phyloP scores from a whole-genome alignment of 164 flowering plant genomes.

The Kalanchoe fedtschenkoi region DNA sequence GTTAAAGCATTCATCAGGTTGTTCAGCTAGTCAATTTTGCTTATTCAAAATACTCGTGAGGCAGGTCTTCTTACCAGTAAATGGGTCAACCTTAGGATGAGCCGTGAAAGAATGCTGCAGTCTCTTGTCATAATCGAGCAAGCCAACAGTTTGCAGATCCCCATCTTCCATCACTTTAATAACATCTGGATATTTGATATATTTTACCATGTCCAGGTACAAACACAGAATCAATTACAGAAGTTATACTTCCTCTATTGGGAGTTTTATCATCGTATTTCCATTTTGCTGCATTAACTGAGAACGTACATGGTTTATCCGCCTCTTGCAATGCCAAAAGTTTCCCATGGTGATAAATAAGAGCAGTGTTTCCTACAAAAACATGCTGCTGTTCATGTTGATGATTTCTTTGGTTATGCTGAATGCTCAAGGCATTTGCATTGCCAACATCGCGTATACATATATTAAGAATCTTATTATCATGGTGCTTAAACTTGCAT shows the following conservation, averaged over 20 bases:
- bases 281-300: background rate
- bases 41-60: background rate
- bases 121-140: constrained; percentile 95
- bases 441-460: too few species aligned
- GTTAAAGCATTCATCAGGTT: background rate
- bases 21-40: background rate
- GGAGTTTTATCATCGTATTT: background rate
- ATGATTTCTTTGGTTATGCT: too few species aligned
- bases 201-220: background rate
- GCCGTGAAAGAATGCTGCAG: constrained; percentile 85
- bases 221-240: background rate
- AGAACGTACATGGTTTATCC: constrained; percentile 83
- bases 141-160: constrained; percentile 87
- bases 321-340: constrained; percentile 79
- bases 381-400: background rate
- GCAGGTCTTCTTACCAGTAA: constrained; percentile 50
- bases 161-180: constrained; percentile 90
- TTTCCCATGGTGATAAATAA: constrained; percentile 83
- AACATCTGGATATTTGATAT: constrained; percentile 37
- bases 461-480: too few species aligned
- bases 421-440: too few species aligned
- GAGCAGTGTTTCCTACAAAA: constrained; percentile 74
- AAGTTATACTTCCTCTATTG: background rate
- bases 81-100: constrained; percentile 92
- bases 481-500: too few species aligned